Percentiles rank a stretch among this genome's conserved stretches.
phyloP scores from a whole-genome alignment of 2,329 filamentous ascomycete species.

The Phialocephala sp. region DNA sequence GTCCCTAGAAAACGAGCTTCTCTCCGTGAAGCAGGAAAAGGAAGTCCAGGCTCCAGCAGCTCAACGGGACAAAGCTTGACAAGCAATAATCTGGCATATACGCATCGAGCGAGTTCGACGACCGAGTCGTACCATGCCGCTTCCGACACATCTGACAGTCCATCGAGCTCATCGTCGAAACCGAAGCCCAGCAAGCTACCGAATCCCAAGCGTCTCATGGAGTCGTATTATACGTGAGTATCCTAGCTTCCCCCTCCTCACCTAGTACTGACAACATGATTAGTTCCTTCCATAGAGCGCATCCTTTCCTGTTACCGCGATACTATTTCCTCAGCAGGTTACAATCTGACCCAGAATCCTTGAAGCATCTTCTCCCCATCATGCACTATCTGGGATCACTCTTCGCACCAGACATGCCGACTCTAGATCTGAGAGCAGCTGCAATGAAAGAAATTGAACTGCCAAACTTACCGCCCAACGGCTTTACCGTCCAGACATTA shows the following conservation, averaged over 20 bases:
- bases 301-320: slow-evolving; percentile 46
- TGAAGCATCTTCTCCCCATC: slow-evolving; percentile 40
- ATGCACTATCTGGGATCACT: slow-evolving; percentile 49
- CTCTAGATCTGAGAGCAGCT: slow-evolving; percentile 43
- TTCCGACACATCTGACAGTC: slow-evolving; percentile 30
- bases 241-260: slow-evolving; percentile 22
- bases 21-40: slow-evolving; percentile 20
- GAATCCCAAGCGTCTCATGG: slow-evolving; percentile 34
- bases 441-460: slow-evolving; percentile 37
- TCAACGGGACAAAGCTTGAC: slow-evolving; percentile 5
- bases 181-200: slow-evolving; percentile 20
- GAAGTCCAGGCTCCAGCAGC: slow-evolving; percentile 14
- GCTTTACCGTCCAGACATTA: slow-evolving; percentile 46
- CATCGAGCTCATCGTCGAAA: slow-evolving; percentile 28
- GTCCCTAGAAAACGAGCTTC: slow-evolving; percentile 30
- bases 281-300: slow-evolving; percentile 44
- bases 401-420: slow-evolving; percentile 41
- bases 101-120: slow-evolving; percentile 16
- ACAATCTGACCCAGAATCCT: slow-evolving; percentile 43
- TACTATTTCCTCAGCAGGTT: slow-evolving; percentile 43
- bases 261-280: slow-evolving; percentile 35
- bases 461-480: slow-evolving; percentile 37
- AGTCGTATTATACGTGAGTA: slow-evolving; percentile 37
- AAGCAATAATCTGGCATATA: not conserved
- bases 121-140: slow-evolving; percentile 22